Evolutionary conservation across 768 basidiomycete genomes (phyloP).

Genomic region (Cubamyces sp.): DNA sequence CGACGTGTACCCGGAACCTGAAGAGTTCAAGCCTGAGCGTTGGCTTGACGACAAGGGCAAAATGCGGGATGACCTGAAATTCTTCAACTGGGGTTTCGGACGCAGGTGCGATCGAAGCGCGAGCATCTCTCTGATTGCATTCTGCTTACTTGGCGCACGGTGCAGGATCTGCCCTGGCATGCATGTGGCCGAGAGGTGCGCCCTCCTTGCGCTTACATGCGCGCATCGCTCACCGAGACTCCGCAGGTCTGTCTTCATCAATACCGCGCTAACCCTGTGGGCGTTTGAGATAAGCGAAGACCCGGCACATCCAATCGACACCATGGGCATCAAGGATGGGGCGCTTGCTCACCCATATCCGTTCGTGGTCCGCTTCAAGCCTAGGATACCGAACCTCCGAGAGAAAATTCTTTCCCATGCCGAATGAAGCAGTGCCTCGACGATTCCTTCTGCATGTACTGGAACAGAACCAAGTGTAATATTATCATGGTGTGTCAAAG

Average conservation of each 20-base stretch:
- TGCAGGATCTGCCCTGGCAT: slow-evolving; percentile 67
- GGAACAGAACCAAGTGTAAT: neutral
- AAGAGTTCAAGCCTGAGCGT: slow-evolving; percentile 37
- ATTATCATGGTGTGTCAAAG: too few species aligned
- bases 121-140: neutral
- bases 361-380: slow-evolving; percentile 61
- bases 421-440: neutral
- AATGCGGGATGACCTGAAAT: slow-evolving; percentile 34
- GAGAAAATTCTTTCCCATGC: slow-evolving; percentile 12
- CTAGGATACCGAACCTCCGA: slow-evolving; percentile 39
- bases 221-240: neutral
- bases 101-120: slow-evolving; percentile 31
- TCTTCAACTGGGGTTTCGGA: slow-evolving; percentile 42
- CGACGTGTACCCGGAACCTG: slow-evolving; percentile 37
- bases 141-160: neutral
- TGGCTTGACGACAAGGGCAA: slow-evolving; percentile 38
- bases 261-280: slow-evolving; percentile 66
- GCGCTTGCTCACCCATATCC: slow-evolving; percentile 67
- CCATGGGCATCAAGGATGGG: slow-evolving; percentile 62
- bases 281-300: slow-evolving; percentile 62
- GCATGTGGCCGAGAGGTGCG: slow-evolving; percentile 50
- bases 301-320: slow-evolving; percentile 58
- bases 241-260: slow-evolving; percentile 62
- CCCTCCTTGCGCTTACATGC: neutral
- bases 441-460: neutral